Percentiles rank a stretch among this genome's conserved stretches.
Conservation (phyloP, 2,329 filamentous ascomycete genomes). For the Emergomyces pasteurianus region DNA sequence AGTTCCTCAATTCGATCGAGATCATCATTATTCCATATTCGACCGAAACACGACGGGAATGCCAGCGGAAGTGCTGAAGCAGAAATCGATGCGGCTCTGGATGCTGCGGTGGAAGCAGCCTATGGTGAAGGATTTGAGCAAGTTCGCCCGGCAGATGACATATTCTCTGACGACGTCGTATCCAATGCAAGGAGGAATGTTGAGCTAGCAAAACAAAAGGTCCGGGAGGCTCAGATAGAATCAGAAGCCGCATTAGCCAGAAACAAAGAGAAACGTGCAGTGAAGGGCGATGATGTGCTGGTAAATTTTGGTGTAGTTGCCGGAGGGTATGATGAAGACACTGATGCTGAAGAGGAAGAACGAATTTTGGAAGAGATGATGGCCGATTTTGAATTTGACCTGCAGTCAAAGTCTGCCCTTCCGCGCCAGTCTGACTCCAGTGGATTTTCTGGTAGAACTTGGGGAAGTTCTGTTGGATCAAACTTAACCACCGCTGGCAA, state of each 20-base stretch:
- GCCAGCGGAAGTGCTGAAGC: conserved; percentile 65
- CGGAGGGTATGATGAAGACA: conserved; percentile 42
- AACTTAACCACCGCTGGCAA: conserved; percentile 59
- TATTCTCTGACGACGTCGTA: conserved; percentile 21
- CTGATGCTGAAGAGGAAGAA: conserved; percentile 62
- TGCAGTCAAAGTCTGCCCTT: conserved; percentile 54
- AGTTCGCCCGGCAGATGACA: conserved; percentile 15
- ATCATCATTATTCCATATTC: conserved; percentile 56
- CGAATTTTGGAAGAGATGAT: conserved; percentile 78
- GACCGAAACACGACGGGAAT: conserved; percentile 57
- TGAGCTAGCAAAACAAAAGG: conserved; percentile 63
- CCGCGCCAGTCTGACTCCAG: conserved; percentile 75
- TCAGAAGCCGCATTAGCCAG: conserved; percentile 49
- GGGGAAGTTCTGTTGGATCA: conserved; percentile 66
- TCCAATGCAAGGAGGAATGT: conserved; percentile 51
- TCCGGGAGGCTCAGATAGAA: conserved; percentile 62
- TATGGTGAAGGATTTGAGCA: conserved; percentile 88
- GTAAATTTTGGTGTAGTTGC: conserved; percentile 16
- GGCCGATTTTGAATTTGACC: conserved; percentile 68
- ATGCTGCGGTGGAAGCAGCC: conserved; percentile 89
- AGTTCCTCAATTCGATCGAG: conserved; percentile 71
- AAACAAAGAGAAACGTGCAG: conserved; percentile 45
- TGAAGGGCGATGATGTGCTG: conserved; percentile 19
- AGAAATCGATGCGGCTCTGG: conserved; percentile 86
- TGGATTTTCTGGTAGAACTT: conserved; percentile 62